phyloP scores from a whole-genome alignment of 2,329 filamentous ascomycete species.

The Fusarium globosum region DNA sequence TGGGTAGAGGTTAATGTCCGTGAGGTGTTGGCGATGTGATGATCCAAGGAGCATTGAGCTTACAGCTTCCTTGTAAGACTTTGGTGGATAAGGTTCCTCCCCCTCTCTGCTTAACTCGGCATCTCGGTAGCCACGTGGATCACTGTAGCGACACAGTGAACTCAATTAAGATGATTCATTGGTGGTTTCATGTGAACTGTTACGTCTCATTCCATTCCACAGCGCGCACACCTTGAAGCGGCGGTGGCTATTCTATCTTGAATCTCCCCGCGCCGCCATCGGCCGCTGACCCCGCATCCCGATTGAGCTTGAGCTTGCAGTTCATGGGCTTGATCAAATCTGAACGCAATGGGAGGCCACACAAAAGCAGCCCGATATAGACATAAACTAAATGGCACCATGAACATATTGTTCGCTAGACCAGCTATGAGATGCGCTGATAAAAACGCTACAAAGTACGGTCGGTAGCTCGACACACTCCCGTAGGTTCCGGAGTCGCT shows the following conservation, averaged over 20 bases:
- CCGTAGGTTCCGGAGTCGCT: not conserved
- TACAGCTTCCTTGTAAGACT: not conserved
- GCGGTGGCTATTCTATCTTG: not conserved
- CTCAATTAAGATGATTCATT: not conserved
- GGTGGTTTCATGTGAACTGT: not conserved
- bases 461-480: not conserved
- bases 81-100: not conserved
- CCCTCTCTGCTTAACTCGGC: conserved; percentile 1
- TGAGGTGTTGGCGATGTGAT: not conserved
- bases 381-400: accelerated
- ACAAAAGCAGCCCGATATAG: no score
- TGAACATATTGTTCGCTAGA: not conserved
- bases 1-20: not conserved
- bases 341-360: accelerated
- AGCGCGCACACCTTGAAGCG: not conserved
- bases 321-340: no score
- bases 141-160: not conserved
- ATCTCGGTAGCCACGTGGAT: not conserved
- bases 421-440: not conserved
- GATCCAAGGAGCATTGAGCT: not conserved
- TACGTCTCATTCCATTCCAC: not conserved
- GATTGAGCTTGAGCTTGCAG: not conserved
- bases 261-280: not conserved
- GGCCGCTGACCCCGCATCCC: not conserved
- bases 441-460: not conserved